Evolutionary conservation across 176 grass and related monocot genomes (phyloP), one percentile per base, ranked within the genome.

Genomic region (Eremochloa ophiuroides): DNA sequence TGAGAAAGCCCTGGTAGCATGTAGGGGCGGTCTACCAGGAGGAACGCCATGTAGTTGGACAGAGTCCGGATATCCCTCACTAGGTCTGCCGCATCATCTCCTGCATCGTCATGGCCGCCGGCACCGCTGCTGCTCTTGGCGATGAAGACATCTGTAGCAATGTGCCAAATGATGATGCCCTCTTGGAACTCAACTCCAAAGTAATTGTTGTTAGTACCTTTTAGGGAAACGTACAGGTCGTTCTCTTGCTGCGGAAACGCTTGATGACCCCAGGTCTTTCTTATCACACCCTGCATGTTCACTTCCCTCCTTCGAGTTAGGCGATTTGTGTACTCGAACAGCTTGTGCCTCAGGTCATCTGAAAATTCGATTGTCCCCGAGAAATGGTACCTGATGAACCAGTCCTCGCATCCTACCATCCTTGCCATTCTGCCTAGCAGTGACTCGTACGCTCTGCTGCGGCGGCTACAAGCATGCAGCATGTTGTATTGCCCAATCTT

Each of bases 401-500:
- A 50, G 0, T 40, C 66, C 15, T 27, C 1, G 83, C 2, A 17
- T 29, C 75, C 10, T 4, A 79, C 3, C 3, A 43, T 23, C 26
- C 3, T 43, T 1, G 37, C 61, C 6, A 73, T 0, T 17, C 31
- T 22, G 1, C 74, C 53, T 0, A 84, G 13, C 27, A 67, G 4
- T 8, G 47, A 30, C 28, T 17, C 0, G 6, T 8, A 16, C 4
- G 29, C 5, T 20, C 20, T 76, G 0, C 13, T 1, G 0, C n/a
- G 51, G 7, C 35, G 35, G 9, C 33, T 26, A 12, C 58, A 16
- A 35, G 18, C 35, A 40, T 18, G 69, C 14, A 82, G 11, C 41
- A 74, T 50, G 20, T 82, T 82, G 7, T 50, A 26, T 10, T 82
- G 80, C 5, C 80, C 69, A 15, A 82, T 82, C 14, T 23, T 82